phyloP scores from a whole-genome alignment of 1,284 basidiomycete species.

The Phellopilus nigrolimitatus region DNA sequence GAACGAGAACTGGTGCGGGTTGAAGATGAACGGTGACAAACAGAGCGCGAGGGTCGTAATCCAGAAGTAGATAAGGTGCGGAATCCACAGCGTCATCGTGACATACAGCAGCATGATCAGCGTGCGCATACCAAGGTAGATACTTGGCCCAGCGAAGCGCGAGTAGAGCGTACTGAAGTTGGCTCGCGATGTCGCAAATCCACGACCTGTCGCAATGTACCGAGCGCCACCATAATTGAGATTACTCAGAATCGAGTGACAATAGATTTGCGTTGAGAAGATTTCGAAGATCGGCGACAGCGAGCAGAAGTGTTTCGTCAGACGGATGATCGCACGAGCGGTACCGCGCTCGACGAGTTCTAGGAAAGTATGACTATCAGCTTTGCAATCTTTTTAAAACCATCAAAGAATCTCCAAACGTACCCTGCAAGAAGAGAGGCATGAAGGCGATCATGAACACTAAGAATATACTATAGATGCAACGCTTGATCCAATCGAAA shows the following conservation, averaged over 20 bases:
- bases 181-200: slow-evolving; percentile 91
- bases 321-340: slow-evolving; percentile 80
- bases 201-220: slow-evolving; percentile 98
- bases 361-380: slow-evolving; percentile 30
- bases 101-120: slow-evolving; percentile 88
- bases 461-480: slow-evolving; percentile 94
- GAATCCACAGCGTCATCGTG: slow-evolving; percentile 84
- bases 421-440: slow-evolving; percentile 90
- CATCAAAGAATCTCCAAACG: slow-evolving; percentile 24
- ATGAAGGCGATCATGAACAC: slow-evolving; percentile 95
- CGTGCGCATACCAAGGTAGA: slow-evolving; percentile 92
- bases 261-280: slow-evolving; percentile 94
- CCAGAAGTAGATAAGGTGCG: slow-evolving; percentile 96
- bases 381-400: too few species aligned
- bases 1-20: slow-evolving; percentile 94
- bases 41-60: slow-evolving; percentile 83
- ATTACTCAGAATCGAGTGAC: slow-evolving; percentile 92
- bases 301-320: slow-evolving; percentile 89
- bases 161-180: slow-evolving; percentile 93
- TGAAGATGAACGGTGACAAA: slow-evolving; percentile 92
- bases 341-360: slow-evolving; percentile 93
- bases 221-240: slow-evolving; percentile 93
- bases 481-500: slow-evolving; percentile 89
- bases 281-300: slow-evolving; percentile 94
- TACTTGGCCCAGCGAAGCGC: slow-evolving; percentile 93